Percentiles rank a stretch among this genome's conserved stretches.
Conservation (phyloP, 345 rosid species). For the Crucihimalaya himalaica region DNA sequence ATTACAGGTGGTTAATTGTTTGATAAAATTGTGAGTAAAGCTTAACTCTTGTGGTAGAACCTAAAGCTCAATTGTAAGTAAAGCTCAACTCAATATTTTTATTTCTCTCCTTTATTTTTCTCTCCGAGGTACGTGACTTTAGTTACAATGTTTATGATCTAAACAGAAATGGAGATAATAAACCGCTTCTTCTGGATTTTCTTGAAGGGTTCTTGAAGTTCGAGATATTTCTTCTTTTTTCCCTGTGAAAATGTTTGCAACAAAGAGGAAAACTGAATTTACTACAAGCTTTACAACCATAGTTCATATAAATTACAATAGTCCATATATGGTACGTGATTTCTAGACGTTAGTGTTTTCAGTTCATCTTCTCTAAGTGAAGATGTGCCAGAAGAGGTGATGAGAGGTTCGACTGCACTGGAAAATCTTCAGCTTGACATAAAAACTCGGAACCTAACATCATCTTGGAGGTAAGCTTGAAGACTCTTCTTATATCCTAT, state of each 20-base stretch:
- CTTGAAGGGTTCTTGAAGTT: conserved; percentile 92
- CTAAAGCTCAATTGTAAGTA: too few relatives aligned
- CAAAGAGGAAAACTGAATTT: not conserved
- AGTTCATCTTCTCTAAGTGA: not conserved
- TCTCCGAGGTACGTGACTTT: conserved; percentile 88
- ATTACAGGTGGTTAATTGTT: too few relatives aligned
- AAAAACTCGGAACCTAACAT: conserved; percentile 80
- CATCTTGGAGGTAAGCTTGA: conserved; percentile 85
- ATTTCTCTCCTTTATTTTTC: too few relatives aligned
- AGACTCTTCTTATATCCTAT: not conserved
- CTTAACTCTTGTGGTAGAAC: too few relatives aligned
- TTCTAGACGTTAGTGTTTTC: not conserved
- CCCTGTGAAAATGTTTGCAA: not conserved
- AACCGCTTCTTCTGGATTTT: conserved; percentile 87
- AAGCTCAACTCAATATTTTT: too few relatives aligned
- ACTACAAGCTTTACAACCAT: not conserved
- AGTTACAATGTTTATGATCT: conserved; percentile 88
- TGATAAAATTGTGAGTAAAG: too few relatives aligned
- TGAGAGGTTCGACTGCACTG: conserved; percentile 74
- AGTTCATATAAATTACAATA: not conserved
- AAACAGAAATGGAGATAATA: conserved; percentile 78
- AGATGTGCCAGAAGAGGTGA: conserved; percentile 66
- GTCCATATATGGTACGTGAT: not conserved
- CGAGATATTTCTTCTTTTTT: conserved; percentile 51
- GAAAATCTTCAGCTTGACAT: conserved; percentile 95